Base-by-base conservation (phyloP, 805 yeast species). In the Metschnikowia aberdeeniae region DNA sequence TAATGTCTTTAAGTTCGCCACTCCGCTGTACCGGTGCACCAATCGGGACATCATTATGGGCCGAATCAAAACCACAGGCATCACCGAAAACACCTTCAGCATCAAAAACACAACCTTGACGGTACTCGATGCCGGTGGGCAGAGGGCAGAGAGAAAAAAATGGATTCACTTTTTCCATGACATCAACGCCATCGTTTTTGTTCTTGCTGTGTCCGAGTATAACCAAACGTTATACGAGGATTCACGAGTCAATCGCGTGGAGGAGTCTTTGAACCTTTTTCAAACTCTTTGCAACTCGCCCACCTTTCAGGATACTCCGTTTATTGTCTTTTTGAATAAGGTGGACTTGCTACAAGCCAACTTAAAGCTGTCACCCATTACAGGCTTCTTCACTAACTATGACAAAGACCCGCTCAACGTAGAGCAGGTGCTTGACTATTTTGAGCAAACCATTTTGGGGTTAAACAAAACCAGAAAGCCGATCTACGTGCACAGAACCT, bases 41-140 rank as follows among this genome's bases (percentile, higher is more conserved):
- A 89, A 92, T 63, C 80, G 76, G 44, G 99, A 93, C 64, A 89
- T 93, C 44, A 68, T 93, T 53, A 84, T 79, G 56, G 98, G 97
- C 4, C 75, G 99, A 30, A 87, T 93, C 57, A 90, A 92, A 66
- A 92, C 99, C 11, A 90, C 97, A 0, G 99, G 99, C 3, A 89
- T 93, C 43, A 86, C 95, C 1, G 96, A 92, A 62, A 85, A 93
- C 5, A 77, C 74, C 44, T 90, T 93, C 67, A 73, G 74, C 45
- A 80, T 92, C 49, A 71, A 72, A 40, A 74, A 80, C 3, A 76
- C 81, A 38, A 78, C 74, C 52, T 83, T 90, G 61, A 82, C 81
- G 57, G 87, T 93, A 34, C 68, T 89, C 26, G 99, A 93, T 72
- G 98, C 97, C 4, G 99, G 99, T 43, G 99, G 99, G 1, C 97